Percentiles rank a stretch among this genome's conserved stretches.
Conservation (phyloP, 306 rosid species). For the Citrullus mucosospermus region DNA sequence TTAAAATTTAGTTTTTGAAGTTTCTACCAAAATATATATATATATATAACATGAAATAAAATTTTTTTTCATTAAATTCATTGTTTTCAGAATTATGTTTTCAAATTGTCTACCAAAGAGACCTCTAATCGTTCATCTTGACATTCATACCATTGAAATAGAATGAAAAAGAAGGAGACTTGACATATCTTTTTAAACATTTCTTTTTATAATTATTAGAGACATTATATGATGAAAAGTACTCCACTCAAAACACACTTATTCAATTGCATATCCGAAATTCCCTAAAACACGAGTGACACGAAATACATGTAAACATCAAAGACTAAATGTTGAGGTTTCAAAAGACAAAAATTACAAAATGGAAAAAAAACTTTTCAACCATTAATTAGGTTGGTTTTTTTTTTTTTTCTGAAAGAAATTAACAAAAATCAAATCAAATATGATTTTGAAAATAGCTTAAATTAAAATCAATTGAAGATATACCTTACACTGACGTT, state of each 20-base stretch:
- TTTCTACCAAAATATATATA: too few species aligned
- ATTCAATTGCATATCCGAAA: neutral
- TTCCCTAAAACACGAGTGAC: neutral
- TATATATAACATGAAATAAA: too few species aligned
- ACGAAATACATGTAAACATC: neutral
- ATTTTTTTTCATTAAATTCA: too few species aligned
- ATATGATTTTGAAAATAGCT: neutral
- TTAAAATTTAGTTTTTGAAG: too few species aligned
- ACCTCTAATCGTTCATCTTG: too few species aligned
- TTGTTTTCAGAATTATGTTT: too few species aligned
- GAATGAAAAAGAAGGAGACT: too few species aligned
- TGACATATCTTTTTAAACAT: too few species aligned
- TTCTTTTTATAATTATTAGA: neutral
- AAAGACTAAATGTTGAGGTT: neutral
- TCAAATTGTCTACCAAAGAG: too few species aligned
- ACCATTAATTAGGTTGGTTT: neutral
- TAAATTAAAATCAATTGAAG: neutral
- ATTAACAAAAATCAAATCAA: neutral
- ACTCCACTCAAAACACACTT: neutral
- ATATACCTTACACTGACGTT: neutral
- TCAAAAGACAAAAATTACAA: neutral
- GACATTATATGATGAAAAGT: neutral
- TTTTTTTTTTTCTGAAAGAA: neutral
- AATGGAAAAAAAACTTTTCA: neutral
- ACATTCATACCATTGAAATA: too few species aligned